Evolutionary conservation across 2,329 filamentous ascomycete species (phyloP).

Genomic region (Grosmannia penicillata): DNA sequence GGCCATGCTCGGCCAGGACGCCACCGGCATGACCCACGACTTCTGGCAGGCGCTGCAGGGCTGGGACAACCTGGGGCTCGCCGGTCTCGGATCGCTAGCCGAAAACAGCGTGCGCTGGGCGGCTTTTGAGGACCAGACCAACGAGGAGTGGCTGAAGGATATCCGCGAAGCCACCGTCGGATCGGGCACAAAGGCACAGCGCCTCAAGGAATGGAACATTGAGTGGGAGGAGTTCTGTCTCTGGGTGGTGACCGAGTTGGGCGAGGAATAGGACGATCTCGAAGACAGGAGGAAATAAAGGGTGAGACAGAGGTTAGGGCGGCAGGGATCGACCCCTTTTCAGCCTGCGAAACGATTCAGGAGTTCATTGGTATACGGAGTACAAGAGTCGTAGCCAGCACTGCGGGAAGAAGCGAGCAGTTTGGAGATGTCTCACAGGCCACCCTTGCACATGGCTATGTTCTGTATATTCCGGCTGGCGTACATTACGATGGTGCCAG

Average conservation of each 20-base stretch:
- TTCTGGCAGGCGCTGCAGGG: constrained; percentile 90
- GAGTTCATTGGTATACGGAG: no score
- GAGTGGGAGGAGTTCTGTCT: constrained; percentile 85
- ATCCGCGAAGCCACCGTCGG: constrained; percentile 64
- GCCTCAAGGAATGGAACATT: constrained; percentile 62
- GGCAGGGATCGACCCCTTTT: no score
- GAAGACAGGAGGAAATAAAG: no score
- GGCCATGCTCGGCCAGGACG: constrained; percentile 71
- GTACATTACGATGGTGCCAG: no score
- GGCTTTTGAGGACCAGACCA: constrained; percentile 65
- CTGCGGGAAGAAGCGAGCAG: no score
- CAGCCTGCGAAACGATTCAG: no score
- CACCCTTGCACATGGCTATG: no score
- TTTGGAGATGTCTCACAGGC: no score
- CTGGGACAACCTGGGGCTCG: constrained; percentile 81
- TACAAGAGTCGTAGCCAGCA: no score
- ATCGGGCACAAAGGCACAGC: constrained; percentile 51
- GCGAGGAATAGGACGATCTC: constrained; percentile 45
- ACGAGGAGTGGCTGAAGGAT: constrained; percentile 55
- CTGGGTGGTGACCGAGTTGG: constrained; percentile 73
- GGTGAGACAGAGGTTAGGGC: no score
- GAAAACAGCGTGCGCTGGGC: constrained; percentile 91
- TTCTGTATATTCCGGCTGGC: no score
- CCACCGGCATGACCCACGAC: constrained; percentile 73
- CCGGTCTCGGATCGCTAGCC: constrained; percentile 70